Evolutionary conservation across 768 basidiomycete species (phyloP), one percentile per base, ranked within the genome.

Genomic region (Tubosaeta sp.): DNA sequence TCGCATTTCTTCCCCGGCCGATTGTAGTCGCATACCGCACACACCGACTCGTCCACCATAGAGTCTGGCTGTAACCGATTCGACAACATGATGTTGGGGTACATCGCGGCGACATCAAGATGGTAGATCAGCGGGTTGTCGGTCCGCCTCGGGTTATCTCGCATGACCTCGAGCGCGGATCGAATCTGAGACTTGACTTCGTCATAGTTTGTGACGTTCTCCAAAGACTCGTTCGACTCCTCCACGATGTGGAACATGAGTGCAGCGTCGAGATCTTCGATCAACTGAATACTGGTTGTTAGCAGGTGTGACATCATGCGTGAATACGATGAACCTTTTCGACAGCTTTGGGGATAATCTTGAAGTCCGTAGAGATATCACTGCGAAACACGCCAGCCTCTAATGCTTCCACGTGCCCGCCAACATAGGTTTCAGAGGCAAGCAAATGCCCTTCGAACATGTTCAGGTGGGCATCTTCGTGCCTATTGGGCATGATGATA

Each of bases 71-170:
- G 97, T 2, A 99, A 79, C 32, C 97, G 91, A 66, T 99, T 99
- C 16, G 95, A 97, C 76, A 99, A 86, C 97, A 99, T 99, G 82
- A 99, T 98, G 71, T 98, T 99, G 51, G 97, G 97, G 68, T 99
- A 98, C 97, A 99, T 99, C 57, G 97, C 97, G 3, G 97, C 97
- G 56, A 99, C 97, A 63, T 99, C 97, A 63, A 98, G 72, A 70
- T 99, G 97, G 71, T 99, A 99, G 65, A 99, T 98, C 57, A 98
- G 83, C 0, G 97, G 97, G 12, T 85, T 89, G 73, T 98, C 95
- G 39, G 77, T 76, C 13, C 95, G 90, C 49, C 84, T 80, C 0
- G 97, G 95, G 53, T 88, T 84, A 72, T 98, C 94, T 26, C 92
- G 91, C 78, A 98, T 87, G 57, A 84, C 66, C 65, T 95, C 93